phyloP scores from a whole-genome alignment of 306 rosid genomes.

The Quillaja saponaria region DNA sequence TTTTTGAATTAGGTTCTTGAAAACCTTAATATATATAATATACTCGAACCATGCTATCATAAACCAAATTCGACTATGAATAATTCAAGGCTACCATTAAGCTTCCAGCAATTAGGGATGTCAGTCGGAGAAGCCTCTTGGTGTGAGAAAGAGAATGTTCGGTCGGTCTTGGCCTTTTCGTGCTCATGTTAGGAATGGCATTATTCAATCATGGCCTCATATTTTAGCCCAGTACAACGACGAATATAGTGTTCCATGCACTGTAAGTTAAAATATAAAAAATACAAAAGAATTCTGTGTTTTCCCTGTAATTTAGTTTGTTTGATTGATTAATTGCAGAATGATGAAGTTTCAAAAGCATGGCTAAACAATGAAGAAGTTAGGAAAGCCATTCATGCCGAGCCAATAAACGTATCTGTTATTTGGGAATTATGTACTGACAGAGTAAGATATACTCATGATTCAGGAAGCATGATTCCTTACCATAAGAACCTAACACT shows the following conservation, averaged over 20 bases:
- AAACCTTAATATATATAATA: constrained; percentile 69
- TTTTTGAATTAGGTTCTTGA: constrained; percentile 42
- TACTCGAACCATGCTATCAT: constrained; percentile 93
- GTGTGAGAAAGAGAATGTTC: constrained; percentile 87
- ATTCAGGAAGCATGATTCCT: constrained; percentile 78
- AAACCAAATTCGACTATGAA: constrained; percentile 30
- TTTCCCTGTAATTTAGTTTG: background rate
- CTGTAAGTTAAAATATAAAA: constrained; percentile 45
- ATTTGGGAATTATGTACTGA: constrained; percentile 60
- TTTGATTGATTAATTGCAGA: constrained; percentile 29
- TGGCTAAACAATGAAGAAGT: constrained; percentile 66
- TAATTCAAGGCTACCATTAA: constrained; percentile 54
- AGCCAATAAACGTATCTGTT: constrained; percentile 50
- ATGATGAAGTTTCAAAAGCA: constrained; percentile 57
- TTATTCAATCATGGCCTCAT: constrained; percentile 88
- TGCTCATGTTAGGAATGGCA: constrained; percentile 87
- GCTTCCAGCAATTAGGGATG: constrained; percentile 71
- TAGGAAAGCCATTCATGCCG: constrained; percentile 70
- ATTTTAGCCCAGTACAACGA: constrained; percentile 30
- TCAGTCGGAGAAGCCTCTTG: constrained; percentile 74
- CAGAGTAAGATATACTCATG: constrained; percentile 31
- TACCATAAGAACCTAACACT: constrained; percentile 63
- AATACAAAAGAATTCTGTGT: too few species aligned
- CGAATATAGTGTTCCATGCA: constrained; percentile 60
- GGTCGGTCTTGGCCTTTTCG: constrained; percentile 97